Percentiles rank a stretch among this genome's conserved stretches.
These are phyloP conservation scores for Aspergillus sparsus DNA, from an alignment of 495 filamentous ascomycete genomes.

Conservation along the genomic window DNA sequence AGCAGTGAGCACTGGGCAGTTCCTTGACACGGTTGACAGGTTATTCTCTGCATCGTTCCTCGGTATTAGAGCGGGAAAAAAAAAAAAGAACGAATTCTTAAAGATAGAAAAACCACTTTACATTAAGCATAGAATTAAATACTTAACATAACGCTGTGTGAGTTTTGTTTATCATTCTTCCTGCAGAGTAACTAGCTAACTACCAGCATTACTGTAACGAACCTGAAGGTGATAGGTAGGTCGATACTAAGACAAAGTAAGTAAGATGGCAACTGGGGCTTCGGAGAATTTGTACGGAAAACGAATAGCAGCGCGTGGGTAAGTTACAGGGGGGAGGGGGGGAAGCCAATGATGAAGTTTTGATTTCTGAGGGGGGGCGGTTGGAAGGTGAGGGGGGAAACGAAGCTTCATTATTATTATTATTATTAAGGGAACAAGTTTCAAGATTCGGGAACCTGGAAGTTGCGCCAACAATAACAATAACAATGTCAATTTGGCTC, in stretches of 20 bases:
- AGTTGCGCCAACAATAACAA: conserved; percentile 20
- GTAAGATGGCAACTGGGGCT: conserved; percentile 7
- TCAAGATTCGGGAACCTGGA: conserved; percentile 13
- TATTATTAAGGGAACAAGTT: conserved; percentile 19
- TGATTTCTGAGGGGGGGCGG: not conserved
- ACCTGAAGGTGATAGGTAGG: conserved; percentile 4
- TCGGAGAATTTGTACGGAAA: conserved; percentile 21
- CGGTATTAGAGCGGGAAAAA: no score
- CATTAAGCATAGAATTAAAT: no score
- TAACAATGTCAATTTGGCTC: conserved; percentile 18
- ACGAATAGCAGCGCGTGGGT: conserved; percentile 12
- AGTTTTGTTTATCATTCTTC: not conserved
- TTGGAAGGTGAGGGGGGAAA: not conserved
- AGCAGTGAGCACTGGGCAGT: not conserved
- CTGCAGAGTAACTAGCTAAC: not conserved
- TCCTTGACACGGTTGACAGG: not conserved
- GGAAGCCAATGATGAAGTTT: not conserved
- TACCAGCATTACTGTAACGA: conserved; percentile 6
- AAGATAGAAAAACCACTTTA: no score
- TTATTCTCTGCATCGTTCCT: conserved; percentile 1
- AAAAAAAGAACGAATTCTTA: no score
- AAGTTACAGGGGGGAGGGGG: not conserved
- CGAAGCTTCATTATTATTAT: conserved; percentile 13
- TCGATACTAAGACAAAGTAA: conserved; percentile 10
- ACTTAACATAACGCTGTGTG: not conserved